A percentile compares a stretch with the other conserved stretches of the same genome.
These are phyloP conservation scores for Soucietia sequanensis DNA, from an alignment of 805 yeast genomes.

Conservation along the genomic window DNA sequence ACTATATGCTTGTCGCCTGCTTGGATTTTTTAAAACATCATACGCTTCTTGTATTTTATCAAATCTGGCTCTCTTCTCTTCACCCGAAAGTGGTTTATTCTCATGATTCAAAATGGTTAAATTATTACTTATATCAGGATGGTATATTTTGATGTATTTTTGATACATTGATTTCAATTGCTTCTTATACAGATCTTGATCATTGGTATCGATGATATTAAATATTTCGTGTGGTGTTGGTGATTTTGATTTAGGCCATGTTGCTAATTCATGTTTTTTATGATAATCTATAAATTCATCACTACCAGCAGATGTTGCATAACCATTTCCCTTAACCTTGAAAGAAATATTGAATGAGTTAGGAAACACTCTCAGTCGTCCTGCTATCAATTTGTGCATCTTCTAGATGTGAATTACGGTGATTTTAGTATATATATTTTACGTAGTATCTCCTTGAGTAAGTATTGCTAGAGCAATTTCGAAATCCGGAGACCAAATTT, in stretches of 20 bases:
- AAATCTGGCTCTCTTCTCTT: slow-evolving; percentile 31
- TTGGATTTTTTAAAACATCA: slow-evolving; percentile 53
- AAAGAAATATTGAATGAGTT: too few species aligned
- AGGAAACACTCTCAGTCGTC: too few species aligned
- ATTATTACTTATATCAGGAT: slow-evolving; percentile 62
- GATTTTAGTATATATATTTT: too few species aligned
- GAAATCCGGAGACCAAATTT: too few species aligned
- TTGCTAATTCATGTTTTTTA: slow-evolving; percentile 23
- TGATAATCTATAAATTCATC: slow-evolving; percentile 18
- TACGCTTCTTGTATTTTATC: slow-evolving; percentile 36
- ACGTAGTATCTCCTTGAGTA: too few species aligned
- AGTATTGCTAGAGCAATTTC: too few species aligned
- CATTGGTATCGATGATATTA: slow-evolving; percentile 31
- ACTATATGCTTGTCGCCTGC: slow-evolving; percentile 28
- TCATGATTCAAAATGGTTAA: slow-evolving; percentile 21
- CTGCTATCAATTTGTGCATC: too few species aligned
- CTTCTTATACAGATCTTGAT: slow-evolving; percentile 51
- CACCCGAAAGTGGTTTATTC: slow-evolving; percentile 28
- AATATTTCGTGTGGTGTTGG: slow-evolving; percentile 78
- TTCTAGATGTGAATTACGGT: too few species aligned
- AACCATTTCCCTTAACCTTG: too few species aligned
- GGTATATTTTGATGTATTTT: slow-evolving; percentile 66
- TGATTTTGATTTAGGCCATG: slow-evolving; percentile 56
- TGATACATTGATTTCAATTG: slow-evolving; percentile 35
- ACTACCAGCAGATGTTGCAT: slow-evolving; percentile 16